phyloP scores from a whole-genome alignment of 73 alveolate genomes.

The Effrenium voratum region DNA sequence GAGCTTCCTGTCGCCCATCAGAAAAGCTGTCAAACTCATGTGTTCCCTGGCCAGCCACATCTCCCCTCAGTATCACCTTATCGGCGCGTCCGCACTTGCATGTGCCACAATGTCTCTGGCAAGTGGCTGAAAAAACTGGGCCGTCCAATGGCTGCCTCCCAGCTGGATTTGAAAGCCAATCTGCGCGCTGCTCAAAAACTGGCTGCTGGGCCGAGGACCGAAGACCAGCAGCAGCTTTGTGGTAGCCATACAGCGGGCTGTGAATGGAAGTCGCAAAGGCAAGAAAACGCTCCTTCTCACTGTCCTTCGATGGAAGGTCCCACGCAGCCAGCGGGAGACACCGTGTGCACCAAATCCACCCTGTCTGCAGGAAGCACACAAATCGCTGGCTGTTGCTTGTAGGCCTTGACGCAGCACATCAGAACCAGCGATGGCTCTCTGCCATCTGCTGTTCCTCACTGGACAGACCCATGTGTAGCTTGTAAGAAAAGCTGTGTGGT shows the following conservation, averaged over 20 bases:
- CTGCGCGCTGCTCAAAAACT: not conserved
- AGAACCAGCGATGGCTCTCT: not conserved
- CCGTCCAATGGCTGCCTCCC: not conserved
- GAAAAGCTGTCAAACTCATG: too few species aligned
- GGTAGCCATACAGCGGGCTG: not conserved
- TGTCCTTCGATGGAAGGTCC: conserved; percentile 10
- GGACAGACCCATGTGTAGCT: not conserved
- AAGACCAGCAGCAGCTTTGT: conserved; percentile 6
- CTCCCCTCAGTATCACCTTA: too few species aligned
- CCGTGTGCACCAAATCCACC: not conserved
- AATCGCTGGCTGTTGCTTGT: not conserved
- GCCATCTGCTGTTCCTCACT: not conserved
- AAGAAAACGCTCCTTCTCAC: not conserved
- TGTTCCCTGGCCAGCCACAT: too few species aligned
- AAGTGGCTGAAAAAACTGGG: conserved; percentile 21
- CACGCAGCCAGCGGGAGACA: not conserved
- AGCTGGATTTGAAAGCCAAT: not conserved
- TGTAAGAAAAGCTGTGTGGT: conserved; percentile 18
- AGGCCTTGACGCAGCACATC: conserved; percentile 27
- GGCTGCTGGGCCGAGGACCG: not conserved
- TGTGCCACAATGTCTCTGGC: conserved; percentile 18
- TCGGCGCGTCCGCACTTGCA: not conserved
- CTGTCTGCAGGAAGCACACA: conserved; percentile 32
- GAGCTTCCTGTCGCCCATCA: too few species aligned
- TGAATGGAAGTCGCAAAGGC: not conserved